These are phyloP conservation scores for Pisolithus sp. DNA, from an alignment of 768 basidiomycete species.

Conservation along the genomic window DNA sequence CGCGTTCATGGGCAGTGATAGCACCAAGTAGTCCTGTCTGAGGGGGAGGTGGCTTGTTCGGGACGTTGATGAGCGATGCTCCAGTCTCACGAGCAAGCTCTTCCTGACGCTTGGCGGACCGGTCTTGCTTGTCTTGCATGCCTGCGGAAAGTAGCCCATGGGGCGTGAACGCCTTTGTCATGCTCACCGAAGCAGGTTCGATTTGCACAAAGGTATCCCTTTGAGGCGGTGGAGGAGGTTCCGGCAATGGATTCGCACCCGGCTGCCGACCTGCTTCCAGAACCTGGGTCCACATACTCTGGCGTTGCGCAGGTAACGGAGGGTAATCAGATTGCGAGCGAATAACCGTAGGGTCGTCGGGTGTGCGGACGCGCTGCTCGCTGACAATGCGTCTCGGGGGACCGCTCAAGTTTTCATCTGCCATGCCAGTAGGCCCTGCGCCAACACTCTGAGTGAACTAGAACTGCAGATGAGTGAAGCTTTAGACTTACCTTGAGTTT, in stretches of 20 bases:
- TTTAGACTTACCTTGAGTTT: conserved; percentile 36
- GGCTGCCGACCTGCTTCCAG: conserved; percentile 61
- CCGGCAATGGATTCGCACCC: conserved; percentile 33
- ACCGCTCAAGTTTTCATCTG: conserved; percentile 37
- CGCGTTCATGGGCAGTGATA: conserved; percentile 91
- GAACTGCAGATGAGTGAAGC: background rate
- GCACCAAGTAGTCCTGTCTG: conserved; percentile 95
- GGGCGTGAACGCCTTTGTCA: conserved; percentile 93
- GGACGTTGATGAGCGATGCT: conserved; percentile 91
- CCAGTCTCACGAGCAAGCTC: conserved; percentile 89
- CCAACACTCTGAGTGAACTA: conserved; percentile 2
- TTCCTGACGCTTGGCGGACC: conserved; percentile 93
- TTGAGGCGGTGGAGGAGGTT: conserved; percentile 26
- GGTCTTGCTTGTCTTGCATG: conserved; percentile 90
- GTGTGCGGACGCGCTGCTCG: conserved; percentile 52
- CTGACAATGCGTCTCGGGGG: conserved; percentile 44
- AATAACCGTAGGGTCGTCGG: conserved; percentile 49
- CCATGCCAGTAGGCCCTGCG: conserved; percentile 29
- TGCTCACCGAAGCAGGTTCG: conserved; percentile 59
- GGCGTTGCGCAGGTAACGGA: conserved; percentile 47
- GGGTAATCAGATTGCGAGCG: conserved; percentile 53
- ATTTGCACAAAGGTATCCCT: conserved; percentile 68
- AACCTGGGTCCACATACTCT: conserved; percentile 84
- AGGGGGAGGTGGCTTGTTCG: conserved; percentile 88
- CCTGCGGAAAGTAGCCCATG: conserved; percentile 94